These are phyloP conservation scores for Onygena corvina DNA, from an alignment of 2,329 filamentous ascomycete genomes.

Conservation along the genomic window DNA sequence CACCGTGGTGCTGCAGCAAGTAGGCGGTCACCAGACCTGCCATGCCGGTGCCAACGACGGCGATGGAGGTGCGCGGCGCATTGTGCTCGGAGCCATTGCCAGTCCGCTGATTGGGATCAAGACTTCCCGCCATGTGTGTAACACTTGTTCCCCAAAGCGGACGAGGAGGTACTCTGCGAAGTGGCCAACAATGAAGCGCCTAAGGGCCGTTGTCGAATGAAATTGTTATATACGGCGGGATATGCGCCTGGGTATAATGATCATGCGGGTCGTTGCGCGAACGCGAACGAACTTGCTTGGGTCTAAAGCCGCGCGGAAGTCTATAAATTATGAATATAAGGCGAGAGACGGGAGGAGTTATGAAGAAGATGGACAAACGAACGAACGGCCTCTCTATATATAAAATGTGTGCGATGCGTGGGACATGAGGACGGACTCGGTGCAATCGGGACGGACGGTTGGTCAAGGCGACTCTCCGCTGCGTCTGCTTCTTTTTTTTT, in stretches of 20 bases:
- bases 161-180: background rate
- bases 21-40: conserved; percentile 39
- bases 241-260: too few species aligned
- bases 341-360: too few species aligned
- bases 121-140: background rate
- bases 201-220: too few species aligned
- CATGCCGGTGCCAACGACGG: conserved; percentile 40
- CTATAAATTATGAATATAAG: too few species aligned
- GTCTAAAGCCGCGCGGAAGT: too few species aligned
- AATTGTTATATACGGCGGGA: too few species aligned
- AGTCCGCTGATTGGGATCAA: background rate
- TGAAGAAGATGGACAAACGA: too few species aligned
- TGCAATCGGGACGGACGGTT: background rate
- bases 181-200: too few species aligned
- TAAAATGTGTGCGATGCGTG: background rate
- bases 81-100: background rate
- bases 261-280: too few species aligned
- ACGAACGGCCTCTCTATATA: background rate
- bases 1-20: conserved; percentile 32
- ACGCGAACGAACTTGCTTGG: too few species aligned
- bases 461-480: background rate
- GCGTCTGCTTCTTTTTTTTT: too few species aligned
- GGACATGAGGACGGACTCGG: background rate
- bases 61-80: conserved; percentile 24
- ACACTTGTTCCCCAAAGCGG: background rate